Base-by-base conservation (phyloP, 345 rosid genomes). In the Salix purpurea region DNA sequence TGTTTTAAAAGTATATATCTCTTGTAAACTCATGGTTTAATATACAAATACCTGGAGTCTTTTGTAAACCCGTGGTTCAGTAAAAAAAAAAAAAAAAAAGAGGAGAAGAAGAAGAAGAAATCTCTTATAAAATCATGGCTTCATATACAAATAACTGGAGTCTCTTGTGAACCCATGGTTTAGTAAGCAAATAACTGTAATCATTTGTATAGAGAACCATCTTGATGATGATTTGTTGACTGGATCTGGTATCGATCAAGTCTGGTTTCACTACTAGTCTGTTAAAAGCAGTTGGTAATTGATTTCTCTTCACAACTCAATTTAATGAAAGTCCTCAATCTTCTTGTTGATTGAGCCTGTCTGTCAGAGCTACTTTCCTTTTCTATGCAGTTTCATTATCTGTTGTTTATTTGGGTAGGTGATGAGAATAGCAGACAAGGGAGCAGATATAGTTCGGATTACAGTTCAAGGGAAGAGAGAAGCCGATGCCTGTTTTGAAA, bases 381-480 rank as follows among this genome's bases (percentile, higher is more conserved):
- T 39, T 71, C 65, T 52, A 15, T 44, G 50, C 18, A 44, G 56
- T 52, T 76, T 42, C 14, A 18, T 79, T 76, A 58, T 40, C 37
- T 42, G 52, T 54, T 52, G 8, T 76, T 36, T 21, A 21, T 77
- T 60, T 80, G 70, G 77, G 46, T 81, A 96, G 99, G 97, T 96
- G 16, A 93, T 96, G 99, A 88, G 84, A 83, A 96, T 96, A 76
- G 96, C 97, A 2, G 99, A 96, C 83, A 79, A 66, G 73, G 98
- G 99, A 66, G 99, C 98, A 19, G 97, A 96, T 84, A 82, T 93
- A 42, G 99, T 96, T 54, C 91, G 98, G 74, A 93, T 96, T 77
- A 96, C 98, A 74, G 99, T 96, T 80, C 99, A 96, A 90, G 97
- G 99, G 82, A 96, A 89, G 90, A 93, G 84, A 88, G 99, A 96